Evolutionary conservation across 2,329 filamentous ascomycete species (phyloP).

Genomic region (Pseudofabraea citricarpa): DNA sequence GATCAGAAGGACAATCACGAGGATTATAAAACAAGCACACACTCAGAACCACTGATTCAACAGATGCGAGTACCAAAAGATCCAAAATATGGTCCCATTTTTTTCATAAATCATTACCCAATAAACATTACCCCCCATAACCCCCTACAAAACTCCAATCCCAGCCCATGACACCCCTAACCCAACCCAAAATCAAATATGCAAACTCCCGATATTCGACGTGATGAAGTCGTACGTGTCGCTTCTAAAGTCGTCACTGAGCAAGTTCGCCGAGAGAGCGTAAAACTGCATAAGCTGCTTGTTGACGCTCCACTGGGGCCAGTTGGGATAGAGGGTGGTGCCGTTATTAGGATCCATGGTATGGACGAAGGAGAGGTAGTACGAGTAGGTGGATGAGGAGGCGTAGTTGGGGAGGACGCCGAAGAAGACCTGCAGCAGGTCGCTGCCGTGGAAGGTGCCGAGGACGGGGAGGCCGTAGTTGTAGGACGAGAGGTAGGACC

Average conservation of each 20-base stretch:
- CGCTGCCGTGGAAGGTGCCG: constrained; percentile 71
- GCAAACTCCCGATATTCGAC: constrained; percentile 17
- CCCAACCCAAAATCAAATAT: too few relatives aligned
- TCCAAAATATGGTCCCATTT: too few relatives aligned
- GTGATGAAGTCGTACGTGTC: constrained; percentile 38
- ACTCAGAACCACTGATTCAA: too few relatives aligned
- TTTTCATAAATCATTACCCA: too few relatives aligned
- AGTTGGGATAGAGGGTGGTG: constrained; percentile 32
- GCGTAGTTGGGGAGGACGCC: constrained; percentile 37
- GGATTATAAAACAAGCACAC: too few relatives aligned
- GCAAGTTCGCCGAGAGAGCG: constrained; percentile 29
- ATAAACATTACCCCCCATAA: too few relatives aligned
- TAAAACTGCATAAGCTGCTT: constrained; percentile 47
- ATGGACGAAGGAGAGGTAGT: constrained; percentile 70
- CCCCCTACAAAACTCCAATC: too few relatives aligned
- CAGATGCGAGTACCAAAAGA: too few relatives aligned
- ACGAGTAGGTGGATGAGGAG: constrained; percentile 54
- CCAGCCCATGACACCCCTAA: too few relatives aligned
- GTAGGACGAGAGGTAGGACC: constrained; percentile 74
- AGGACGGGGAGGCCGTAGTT: constrained; percentile 65
- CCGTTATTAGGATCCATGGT: constrained; percentile 64
- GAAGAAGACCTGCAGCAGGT: constrained; percentile 62
- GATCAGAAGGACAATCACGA: too few relatives aligned
- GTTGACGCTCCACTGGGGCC: constrained; percentile 48
- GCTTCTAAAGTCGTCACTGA: constrained; percentile 44